Evolutionary conservation across 306 rosid species (phyloP).

Genomic region (Casuarina cunninghamiana): DNA sequence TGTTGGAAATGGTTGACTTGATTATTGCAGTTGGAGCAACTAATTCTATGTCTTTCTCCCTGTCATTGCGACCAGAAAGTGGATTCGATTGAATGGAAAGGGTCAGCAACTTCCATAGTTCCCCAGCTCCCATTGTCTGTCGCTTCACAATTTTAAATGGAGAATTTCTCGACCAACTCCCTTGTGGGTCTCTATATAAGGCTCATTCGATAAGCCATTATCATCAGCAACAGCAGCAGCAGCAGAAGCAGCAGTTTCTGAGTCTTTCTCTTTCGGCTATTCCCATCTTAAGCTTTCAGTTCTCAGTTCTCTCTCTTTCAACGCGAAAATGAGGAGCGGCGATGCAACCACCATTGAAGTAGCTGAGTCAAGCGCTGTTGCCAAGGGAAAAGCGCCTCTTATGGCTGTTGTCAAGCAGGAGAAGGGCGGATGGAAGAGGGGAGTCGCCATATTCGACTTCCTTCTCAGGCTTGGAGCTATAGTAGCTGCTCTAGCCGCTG

Average conservation of each 20-base stretch:
- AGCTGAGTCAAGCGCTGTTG: constrained; percentile 43
- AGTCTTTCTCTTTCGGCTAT: constrained; percentile 13
- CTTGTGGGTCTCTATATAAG: constrained; percentile 28
- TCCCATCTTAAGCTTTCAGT: constrained; percentile 13
- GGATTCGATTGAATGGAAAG: constrained; percentile 9
- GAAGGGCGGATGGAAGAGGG: constrained; percentile 59
- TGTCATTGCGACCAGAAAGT: constrained; percentile 18
- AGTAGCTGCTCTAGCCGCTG: constrained; percentile 59
- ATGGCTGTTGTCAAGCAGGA: constrained; percentile 19
- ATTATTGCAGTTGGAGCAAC: constrained; percentile 10
- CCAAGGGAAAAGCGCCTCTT: constrained; percentile 43
- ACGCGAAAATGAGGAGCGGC: constrained; percentile 45
- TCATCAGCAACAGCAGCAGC: not conserved
- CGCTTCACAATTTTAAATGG: not conserved
- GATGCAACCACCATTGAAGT: constrained; percentile 57
- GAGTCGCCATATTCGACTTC: constrained; percentile 63
- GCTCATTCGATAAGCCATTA: constrained; percentile 20
- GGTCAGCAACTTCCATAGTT: constrained; percentile 39
- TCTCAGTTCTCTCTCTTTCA: not conserved
- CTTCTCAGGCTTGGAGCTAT: constrained; percentile 75
- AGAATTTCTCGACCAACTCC: not conserved
- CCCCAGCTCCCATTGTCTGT: not conserved
- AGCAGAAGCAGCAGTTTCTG: not conserved
- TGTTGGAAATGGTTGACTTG: not conserved
- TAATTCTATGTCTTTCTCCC: not conserved